Evolutionary conservation across 371 early-diverging fungal genomes (phyloP).

Genomic region (Lichtheimia corymbifera): DNA sequence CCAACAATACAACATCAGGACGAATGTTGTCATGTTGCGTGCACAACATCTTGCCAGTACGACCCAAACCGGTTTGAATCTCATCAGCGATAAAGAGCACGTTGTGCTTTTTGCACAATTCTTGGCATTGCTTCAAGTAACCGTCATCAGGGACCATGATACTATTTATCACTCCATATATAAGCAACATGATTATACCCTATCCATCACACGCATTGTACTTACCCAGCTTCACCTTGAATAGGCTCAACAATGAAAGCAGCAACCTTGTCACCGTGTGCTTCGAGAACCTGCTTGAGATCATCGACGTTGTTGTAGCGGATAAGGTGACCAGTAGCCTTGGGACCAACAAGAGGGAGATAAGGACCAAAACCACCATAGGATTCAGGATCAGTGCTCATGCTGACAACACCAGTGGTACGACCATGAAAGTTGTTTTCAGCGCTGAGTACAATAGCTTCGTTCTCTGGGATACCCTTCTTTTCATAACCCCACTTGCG

Average conservation of each 20-base stretch:
- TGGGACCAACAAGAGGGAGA: constrained; percentile 86
- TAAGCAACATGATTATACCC: neutral
- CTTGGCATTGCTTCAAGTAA: constrained; percentile 81
- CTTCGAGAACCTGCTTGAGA: constrained; percentile 82
- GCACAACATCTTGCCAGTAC: constrained; percentile 95
- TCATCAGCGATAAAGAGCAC: constrained; percentile 97
- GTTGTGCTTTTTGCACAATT: constrained; percentile 95
- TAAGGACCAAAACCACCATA: constrained; percentile 92
- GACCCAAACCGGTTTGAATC: constrained; percentile 96
- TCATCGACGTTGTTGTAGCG: constrained; percentile 87
- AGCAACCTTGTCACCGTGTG: constrained; percentile 81
- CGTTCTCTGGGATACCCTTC: constrained; percentile 84
- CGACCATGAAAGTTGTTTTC: constrained; percentile 97
- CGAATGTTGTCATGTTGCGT: constrained; percentile 87
- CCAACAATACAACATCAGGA: constrained; percentile 93
- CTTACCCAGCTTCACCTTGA: constrained; percentile 95
- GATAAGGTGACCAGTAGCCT: constrained; percentile 46
- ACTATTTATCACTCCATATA: constrained; percentile 25
- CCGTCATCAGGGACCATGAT: constrained; percentile 94
- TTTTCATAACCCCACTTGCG: constrained; percentile 95
- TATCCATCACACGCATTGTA: neutral
- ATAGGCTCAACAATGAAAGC: constrained; percentile 98
- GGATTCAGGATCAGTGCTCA: constrained; percentile 93
- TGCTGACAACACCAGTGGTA: constrained; percentile 92
- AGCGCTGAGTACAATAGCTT: constrained; percentile 86